A percentile compares a stretch with the other conserved stretches of the same genome.
These are phyloP conservation scores for Chrysochromulina tobinii DNA, from an alignment of 78 protist species.

Conservation along the genomic window DNA sequence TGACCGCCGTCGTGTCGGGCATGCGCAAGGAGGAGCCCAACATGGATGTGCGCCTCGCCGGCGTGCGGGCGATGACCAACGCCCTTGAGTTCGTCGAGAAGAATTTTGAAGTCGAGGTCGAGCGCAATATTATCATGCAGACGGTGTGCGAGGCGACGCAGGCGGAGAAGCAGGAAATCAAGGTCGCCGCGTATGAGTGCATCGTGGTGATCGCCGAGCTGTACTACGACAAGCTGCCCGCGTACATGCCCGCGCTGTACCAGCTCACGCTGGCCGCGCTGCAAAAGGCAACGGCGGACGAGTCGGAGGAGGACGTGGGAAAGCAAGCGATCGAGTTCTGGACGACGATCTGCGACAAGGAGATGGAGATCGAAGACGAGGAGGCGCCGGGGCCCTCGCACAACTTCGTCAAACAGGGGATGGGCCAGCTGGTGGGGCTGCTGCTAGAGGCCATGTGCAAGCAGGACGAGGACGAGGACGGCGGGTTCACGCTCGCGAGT, in stretches of 20 bases:
- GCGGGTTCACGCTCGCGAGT: conserved; percentile 70
- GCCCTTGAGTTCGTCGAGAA: conserved; percentile 48
- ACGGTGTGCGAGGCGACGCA: conserved; percentile 64
- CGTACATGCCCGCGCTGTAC: conserved; percentile 68
- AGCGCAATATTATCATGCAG: conserved; percentile 72
- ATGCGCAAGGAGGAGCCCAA: conserved; percentile 53
- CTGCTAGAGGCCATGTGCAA: conserved; percentile 56
- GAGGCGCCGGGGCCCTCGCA: not conserved
- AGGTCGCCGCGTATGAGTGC: conserved; percentile 42
- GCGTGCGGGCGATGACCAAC: conserved; percentile 71
- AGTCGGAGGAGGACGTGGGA: conserved; percentile 59
- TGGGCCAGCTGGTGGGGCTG: conserved; percentile 53
- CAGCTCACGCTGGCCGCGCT: conserved; percentile 37
- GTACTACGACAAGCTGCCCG: conserved; percentile 71
- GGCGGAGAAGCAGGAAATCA: conserved; percentile 34
- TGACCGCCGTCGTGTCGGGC: conserved; percentile 50
- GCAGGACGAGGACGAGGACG: conserved; percentile 73
- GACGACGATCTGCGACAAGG: conserved; percentile 88
- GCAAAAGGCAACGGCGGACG: not conserved
- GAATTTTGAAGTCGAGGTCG: conserved; percentile 55
- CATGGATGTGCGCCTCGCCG: conserved; percentile 51
- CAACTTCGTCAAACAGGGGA: conserved; percentile 62
- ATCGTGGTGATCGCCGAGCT: conserved; percentile 57
- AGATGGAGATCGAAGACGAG: conserved; percentile 47
- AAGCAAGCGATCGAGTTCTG: conserved; percentile 93